Conservation (phyloP, 1,139 yeast genomes). For the Pichia sp. region DNA sequence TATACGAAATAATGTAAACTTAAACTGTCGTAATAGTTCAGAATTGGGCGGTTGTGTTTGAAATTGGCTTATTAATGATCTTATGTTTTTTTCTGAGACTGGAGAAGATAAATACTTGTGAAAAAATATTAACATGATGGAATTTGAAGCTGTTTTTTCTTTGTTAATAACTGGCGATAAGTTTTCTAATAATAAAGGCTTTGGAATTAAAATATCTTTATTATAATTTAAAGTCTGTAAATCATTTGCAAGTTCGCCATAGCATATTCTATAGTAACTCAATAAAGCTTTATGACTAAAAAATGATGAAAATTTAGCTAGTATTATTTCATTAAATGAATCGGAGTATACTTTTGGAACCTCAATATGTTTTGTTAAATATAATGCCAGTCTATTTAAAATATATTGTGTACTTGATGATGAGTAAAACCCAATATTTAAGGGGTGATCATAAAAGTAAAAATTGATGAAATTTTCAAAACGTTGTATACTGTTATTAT, state of each 20-base stretch:
- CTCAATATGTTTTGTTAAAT: neutral
- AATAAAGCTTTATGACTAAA: neutral
- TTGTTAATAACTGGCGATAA: neutral
- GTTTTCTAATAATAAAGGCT: neutral
- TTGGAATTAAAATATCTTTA: neutral
- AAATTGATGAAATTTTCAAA: slow-evolving; percentile 1
- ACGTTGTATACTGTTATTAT: neutral
- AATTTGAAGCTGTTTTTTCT: neutral
- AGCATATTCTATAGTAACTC: neutral
- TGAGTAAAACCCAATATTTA: neutral
- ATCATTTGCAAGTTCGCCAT: neutral
- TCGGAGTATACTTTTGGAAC: neutral
- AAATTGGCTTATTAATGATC: neutral
- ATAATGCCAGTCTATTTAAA: neutral
- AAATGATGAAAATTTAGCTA: neutral
- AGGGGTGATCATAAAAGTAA: neutral
- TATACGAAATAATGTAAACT: neutral
- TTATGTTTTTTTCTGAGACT: neutral
- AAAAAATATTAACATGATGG: neutral
- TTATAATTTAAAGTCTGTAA: neutral
- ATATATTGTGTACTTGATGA: neutral
- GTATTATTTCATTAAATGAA: neutral
- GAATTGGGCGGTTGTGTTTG: neutral
- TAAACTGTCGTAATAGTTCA: neutral
- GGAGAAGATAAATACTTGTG: neutral